Evolutionary conservation across 1,284 basidiomycete genomes (phyloP).

Genomic region (Pyrrhoderma lamaoense): DNA sequence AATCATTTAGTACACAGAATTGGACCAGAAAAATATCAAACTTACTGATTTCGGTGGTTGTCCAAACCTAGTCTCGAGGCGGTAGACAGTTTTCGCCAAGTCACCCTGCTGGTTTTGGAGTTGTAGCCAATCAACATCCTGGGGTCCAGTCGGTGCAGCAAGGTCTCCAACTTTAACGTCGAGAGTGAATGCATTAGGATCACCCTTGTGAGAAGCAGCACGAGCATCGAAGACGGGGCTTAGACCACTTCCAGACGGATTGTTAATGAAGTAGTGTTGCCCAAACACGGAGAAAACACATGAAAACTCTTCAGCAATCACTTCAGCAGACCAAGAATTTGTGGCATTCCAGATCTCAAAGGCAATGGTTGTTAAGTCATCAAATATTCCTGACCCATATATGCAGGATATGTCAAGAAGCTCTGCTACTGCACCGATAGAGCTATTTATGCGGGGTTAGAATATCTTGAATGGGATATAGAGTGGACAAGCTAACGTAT

Average conservation of each 20-base stretch:
- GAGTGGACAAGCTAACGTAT: constrained; percentile 25
- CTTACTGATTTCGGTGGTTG: constrained; percentile 50
- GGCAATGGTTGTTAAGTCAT: constrained; percentile 34
- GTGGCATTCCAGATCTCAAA: constrained; percentile 34
- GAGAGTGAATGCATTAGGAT: constrained; percentile 41
- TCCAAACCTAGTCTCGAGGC: constrained; percentile 53
- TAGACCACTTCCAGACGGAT: constrained; percentile 39
- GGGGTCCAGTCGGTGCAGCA: constrained; percentile 36
- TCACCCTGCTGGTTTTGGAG: constrained; percentile 40
- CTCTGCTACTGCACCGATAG: constrained; percentile 46
- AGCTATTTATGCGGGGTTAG: constrained; percentile 20
- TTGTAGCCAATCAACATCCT: constrained; percentile 52
- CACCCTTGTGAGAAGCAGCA: constrained; percentile 32
- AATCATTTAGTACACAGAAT: background rate
- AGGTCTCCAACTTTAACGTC: constrained; percentile 37
- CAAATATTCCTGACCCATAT: constrained; percentile 32
- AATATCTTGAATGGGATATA: no score
- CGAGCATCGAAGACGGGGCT: constrained; percentile 55
- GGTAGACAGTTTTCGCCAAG: constrained; percentile 46
- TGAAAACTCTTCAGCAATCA: constrained; percentile 31
- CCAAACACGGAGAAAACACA: constrained; percentile 33
- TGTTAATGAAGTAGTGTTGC: constrained; percentile 49
- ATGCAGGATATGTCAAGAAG: constrained; percentile 56
- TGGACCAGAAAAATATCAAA: constrained; percentile 4
- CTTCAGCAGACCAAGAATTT: constrained; percentile 26